phyloP scores from a whole-genome alignment of 2,329 filamentous ascomycete species.

The Pseudogymnoascus sp. region DNA sequence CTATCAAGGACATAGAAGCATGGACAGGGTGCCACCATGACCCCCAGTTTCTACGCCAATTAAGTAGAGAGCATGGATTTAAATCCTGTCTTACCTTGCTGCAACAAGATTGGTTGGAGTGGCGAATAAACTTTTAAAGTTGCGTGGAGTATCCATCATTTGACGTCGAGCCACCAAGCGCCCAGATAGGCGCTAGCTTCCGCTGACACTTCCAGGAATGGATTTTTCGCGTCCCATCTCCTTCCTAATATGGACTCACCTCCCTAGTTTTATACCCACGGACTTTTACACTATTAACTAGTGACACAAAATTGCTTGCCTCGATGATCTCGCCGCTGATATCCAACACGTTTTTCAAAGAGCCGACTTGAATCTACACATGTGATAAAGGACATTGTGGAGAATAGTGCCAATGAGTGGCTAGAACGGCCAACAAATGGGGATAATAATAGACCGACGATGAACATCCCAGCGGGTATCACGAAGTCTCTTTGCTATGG shows the following conservation, averaged over 20 bases:
- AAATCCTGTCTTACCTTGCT: neutral
- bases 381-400: neutral
- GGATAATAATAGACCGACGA: neutral
- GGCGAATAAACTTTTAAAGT: neutral
- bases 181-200: neutral
- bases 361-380: neutral
- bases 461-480: neutral
- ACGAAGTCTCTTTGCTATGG: neutral
- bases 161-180: slow-evolving; percentile 2
- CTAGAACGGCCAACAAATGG: neutral
- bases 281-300: neutral
- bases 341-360: neutral
- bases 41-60: neutral
- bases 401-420: neutral
- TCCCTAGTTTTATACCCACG: neutral
- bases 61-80: neutral
- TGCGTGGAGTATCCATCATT: neutral
- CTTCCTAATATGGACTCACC: neutral
- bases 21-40: neutral
- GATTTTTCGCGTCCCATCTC: neutral
- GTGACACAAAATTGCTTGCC: neutral
- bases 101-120: neutral
- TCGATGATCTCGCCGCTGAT: neutral
- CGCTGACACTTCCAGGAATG: neutral
- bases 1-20: neutral